Conservation (phyloP, 1,139 yeast genomes). For the Pichia sp. region DNA sequence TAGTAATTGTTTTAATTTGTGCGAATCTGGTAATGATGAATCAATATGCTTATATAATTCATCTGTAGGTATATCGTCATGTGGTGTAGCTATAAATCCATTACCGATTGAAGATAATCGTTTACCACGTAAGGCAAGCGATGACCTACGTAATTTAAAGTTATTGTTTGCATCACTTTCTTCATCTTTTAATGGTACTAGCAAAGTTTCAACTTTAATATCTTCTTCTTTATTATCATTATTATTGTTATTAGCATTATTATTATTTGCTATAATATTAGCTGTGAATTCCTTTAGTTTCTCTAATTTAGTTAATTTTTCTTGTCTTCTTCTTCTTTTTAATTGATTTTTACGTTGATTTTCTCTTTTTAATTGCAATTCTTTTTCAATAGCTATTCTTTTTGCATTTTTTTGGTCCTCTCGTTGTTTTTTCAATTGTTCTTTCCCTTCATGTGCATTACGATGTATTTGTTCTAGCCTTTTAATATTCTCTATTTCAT, state of each 20-base stretch:
- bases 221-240: neutral
- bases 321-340: neutral
- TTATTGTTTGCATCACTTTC: neutral
- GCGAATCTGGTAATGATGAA: slow-evolving; percentile 61
- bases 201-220: slow-evolving; percentile 5
- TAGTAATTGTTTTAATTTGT: slow-evolving; percentile 62
- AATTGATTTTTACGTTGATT: neutral
- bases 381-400: too few relatives aligned
- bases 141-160: slow-evolving; percentile 35
- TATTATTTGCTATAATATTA: neutral
- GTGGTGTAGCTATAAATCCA: slow-evolving; percentile 66
- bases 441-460: slow-evolving; percentile 3
- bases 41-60: slow-evolving; percentile 63
- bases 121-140: slow-evolving; percentile 57
- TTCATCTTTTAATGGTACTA: slow-evolving; percentile 9
- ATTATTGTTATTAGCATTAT: neutral
- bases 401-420: too few relatives aligned
- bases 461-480: neutral
- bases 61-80: slow-evolving; percentile 48
- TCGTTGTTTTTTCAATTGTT: neutral
- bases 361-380: neutral
- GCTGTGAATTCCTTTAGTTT: slow-evolving; percentile 9
- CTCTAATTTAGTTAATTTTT: slow-evolving; percentile 4
- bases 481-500: neutral
- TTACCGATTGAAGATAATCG: slow-evolving; percentile 71